phyloP scores from a whole-genome alignment of 192 early-diverging fungal species.

The Polychytrium aggregatum region DNA sequence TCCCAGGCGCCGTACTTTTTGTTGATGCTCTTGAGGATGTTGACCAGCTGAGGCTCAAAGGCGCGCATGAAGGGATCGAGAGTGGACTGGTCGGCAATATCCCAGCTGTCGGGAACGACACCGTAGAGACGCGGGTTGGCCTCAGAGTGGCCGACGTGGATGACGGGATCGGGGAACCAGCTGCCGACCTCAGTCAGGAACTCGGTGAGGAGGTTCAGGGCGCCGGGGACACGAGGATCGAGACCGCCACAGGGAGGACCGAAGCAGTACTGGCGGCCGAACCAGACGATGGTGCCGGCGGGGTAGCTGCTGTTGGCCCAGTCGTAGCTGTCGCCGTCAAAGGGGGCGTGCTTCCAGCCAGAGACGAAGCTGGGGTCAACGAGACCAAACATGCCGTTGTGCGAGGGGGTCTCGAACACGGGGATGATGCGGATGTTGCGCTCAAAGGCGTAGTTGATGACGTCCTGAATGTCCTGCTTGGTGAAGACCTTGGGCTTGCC shows the following conservation, averaged over 20 bases:
- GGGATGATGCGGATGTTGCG: constrained; percentile 84
- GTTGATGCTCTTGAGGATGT: too few species aligned
- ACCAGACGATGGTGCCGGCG: too few species aligned
- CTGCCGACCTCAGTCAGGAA: constrained; percentile 56
- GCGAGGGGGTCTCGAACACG: constrained; percentile 81
- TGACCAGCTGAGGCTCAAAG: too few species aligned
- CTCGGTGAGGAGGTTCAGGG: constrained; percentile 45
- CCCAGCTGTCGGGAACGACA: not conserved
- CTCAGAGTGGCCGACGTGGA: constrained; percentile 55
- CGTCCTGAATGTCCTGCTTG: constrained; percentile 51
- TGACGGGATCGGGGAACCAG: constrained; percentile 57
- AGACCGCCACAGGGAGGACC: constrained; percentile 78
- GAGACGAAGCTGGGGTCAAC: constrained; percentile 3
- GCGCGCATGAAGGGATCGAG: too few species aligned
- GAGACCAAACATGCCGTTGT: constrained; percentile 36
- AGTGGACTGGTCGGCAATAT: not conserved
- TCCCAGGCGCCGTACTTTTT: too few species aligned
- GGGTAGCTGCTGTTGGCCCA: constrained; percentile 43
- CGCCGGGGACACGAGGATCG: constrained; percentile 34
- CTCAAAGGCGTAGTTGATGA: constrained; percentile 62
- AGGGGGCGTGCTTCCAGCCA: not conserved
- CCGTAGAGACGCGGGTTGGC: constrained; percentile 8
- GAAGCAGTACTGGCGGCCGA: constrained; percentile 22
- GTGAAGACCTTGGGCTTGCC: constrained; percentile 51
- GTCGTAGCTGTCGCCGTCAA: constrained; percentile 8